Conservation (phyloP, 2,329 filamentous ascomycete genomes). For the Colletotrichum coccodes region DNA sequence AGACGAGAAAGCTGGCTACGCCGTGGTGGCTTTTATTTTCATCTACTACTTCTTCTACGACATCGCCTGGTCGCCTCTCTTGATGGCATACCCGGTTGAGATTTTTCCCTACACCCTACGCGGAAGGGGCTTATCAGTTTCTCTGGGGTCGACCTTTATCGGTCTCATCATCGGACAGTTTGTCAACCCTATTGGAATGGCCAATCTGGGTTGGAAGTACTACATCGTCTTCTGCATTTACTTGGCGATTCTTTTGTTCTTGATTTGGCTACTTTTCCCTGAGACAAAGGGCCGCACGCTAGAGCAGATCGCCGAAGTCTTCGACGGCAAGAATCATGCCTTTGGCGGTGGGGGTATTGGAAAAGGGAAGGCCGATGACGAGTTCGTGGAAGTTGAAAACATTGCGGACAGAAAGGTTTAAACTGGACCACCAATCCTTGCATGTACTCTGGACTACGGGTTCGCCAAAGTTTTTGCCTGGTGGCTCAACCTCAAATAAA, state of each 20-base stretch:
- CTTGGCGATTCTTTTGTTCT: conserved; percentile 26
- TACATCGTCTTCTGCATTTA: conserved; percentile 38
- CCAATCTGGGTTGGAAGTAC: conserved; percentile 38
- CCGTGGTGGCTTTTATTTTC: conserved; percentile 34
- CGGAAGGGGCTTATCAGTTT: conserved; percentile 31
- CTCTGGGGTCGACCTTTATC: conserved; percentile 32
- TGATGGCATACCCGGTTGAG: conserved; percentile 33
- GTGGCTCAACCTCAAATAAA: too few relatives aligned
- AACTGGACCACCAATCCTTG: background rate
- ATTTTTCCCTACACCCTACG: conserved; percentile 34
- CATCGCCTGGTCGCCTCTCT: conserved; percentile 32
- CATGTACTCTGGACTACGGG: background rate
- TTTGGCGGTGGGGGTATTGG: background rate
- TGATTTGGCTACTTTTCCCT: conserved; percentile 39
- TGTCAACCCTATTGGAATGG: conserved; percentile 52
- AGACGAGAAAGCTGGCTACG: conserved; percentile 32
- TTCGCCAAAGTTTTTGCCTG: too few relatives aligned
- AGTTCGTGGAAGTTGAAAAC: conserved; percentile 20
- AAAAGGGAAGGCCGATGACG: conserved; percentile 4
- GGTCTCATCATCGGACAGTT: conserved; percentile 51
- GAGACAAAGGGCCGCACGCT: conserved; percentile 40
- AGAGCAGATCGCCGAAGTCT: conserved; percentile 35
- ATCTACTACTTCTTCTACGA: conserved; percentile 34
- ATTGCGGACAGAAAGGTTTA: conserved; percentile 8
- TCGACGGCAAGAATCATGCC: conserved; percentile 30